Conservation (phyloP, 2,329 filamentous ascomycete species). For the Scorias spongiosa region DNA sequence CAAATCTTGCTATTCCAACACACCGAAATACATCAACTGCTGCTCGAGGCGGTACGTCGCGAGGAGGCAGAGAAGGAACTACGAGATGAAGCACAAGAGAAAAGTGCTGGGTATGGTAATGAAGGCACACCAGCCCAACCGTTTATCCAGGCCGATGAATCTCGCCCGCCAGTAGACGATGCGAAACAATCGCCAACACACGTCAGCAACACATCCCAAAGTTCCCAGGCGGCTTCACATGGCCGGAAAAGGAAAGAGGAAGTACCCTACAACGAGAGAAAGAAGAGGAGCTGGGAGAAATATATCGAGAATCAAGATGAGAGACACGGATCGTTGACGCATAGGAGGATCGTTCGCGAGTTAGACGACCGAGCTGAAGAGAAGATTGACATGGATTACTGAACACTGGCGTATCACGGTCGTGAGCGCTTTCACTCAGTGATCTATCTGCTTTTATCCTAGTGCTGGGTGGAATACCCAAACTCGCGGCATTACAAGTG, state of each 20-base stretch:
- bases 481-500: not conserved
- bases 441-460: too few species aligned
- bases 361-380: conserved; percentile 26
- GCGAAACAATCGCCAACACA: not conserved
- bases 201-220: not conserved
- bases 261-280: conserved; percentile 16
- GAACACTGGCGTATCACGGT: not conserved
- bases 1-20: conserved; percentile 84
- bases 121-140: conserved; percentile 1
- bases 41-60: conserved; percentile 30
- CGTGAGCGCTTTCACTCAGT: not conserved
- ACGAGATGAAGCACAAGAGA: conserved; percentile 1
- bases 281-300: conserved; percentile 22
- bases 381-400: conserved; percentile 34
- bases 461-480: not conserved
- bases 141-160: not conserved
- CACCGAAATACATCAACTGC: conserved; percentile 63
- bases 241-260: conserved; percentile 5
- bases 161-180: too few species aligned
- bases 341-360: conserved; percentile 29
- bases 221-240: not conserved
- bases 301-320: conserved; percentile 21
- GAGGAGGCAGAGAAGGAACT: conserved; percentile 3
- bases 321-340: conserved; percentile 25
- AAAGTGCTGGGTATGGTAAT: conserved; percentile 3